Evolutionary conservation across 768 basidiomycete genomes (phyloP).

Genomic region (Calocybe indica): DNA sequence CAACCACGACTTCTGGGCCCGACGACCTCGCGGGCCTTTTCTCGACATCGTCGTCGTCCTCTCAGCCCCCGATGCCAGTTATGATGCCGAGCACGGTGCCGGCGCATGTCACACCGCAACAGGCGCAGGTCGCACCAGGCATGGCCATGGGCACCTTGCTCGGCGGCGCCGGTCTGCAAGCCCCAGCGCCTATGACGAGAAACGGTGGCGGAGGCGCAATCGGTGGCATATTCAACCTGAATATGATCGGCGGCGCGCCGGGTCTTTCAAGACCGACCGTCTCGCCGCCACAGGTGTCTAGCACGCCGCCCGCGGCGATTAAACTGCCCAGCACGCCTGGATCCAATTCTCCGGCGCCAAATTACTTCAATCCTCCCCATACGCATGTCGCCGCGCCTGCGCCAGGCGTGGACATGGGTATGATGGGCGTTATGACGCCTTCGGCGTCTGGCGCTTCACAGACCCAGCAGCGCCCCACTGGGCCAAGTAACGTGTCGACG

Average conservation of each 20-base stretch:
- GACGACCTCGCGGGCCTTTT: constrained; percentile 66
- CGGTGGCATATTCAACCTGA: constrained; percentile 7
- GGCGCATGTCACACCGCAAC: neutral
- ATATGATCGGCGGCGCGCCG: constrained; percentile 11
- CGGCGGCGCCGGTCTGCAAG: neutral
- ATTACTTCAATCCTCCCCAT: constrained; percentile 21
- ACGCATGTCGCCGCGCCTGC: constrained; percentile 13
- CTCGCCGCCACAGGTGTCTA: constrained; percentile 18
- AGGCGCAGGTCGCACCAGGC: too few relatives aligned
- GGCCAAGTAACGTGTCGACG: neutral
- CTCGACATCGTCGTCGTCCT: constrained; percentile 17
- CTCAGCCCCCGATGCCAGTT: constrained; percentile 1
- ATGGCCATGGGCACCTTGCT: too few relatives aligned
- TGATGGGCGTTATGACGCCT: constrained; percentile 17
- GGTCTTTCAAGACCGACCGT: constrained; percentile 11
- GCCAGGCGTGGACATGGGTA: neutral
- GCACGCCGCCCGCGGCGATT: constrained; percentile 33
- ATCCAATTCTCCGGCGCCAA: constrained; percentile 14
- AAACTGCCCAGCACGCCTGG: constrained; percentile 30
- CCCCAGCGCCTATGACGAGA: constrained; percentile 20
- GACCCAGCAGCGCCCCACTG: constrained; percentile 12
- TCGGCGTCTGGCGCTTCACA: constrained; percentile 9
- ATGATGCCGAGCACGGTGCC: constrained; percentile 10
- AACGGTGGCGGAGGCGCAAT: constrained; percentile 11
- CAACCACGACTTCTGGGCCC: constrained; percentile 19